phyloP scores from a whole-genome alignment of 2,329 filamentous ascomycete genomes.

The Penicillium sp. region DNA sequence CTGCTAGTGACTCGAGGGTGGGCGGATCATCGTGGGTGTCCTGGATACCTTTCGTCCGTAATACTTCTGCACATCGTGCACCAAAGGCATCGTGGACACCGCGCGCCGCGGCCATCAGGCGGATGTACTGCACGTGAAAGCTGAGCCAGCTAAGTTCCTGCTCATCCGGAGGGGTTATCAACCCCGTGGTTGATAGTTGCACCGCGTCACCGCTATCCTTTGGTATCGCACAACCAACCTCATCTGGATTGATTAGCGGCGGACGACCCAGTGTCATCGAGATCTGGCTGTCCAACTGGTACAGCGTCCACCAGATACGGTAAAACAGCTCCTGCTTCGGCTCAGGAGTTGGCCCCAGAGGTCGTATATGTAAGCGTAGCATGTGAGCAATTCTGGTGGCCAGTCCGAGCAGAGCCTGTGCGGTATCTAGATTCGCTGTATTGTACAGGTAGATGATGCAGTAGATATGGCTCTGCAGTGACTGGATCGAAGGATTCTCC shows the following conservation, averaged over 20 bases:
- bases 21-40: not conserved
- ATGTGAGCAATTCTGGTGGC: constrained; percentile 42
- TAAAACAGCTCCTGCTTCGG: constrained; percentile 40
- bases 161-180: constrained; percentile 20
- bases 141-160: constrained; percentile 37
- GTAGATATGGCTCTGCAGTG: constrained; percentile 45
- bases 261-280: constrained; percentile 46
- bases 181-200: constrained; percentile 19
- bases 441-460: constrained; percentile 42
- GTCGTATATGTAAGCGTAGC: constrained; percentile 45
- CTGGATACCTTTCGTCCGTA: not conserved
- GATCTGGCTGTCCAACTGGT: constrained; percentile 43
- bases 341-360: constrained; percentile 26
- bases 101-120: constrained; percentile 29
- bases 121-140: constrained; percentile 30
- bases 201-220: constrained; percentile 17
- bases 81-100: constrained; percentile 32
- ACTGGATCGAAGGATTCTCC: constrained; percentile 44
- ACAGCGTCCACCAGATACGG: constrained; percentile 51
- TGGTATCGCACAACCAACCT: constrained; percentile 15
- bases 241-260: constrained; percentile 28
- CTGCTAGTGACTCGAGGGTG: constrained; percentile 15
- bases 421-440: constrained; percentile 45
- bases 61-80: not conserved
- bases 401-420: constrained; percentile 34